Evolutionary conservation across 106 monocot species (phyloP).

Genomic region (Narthecium ossifragum): DNA sequence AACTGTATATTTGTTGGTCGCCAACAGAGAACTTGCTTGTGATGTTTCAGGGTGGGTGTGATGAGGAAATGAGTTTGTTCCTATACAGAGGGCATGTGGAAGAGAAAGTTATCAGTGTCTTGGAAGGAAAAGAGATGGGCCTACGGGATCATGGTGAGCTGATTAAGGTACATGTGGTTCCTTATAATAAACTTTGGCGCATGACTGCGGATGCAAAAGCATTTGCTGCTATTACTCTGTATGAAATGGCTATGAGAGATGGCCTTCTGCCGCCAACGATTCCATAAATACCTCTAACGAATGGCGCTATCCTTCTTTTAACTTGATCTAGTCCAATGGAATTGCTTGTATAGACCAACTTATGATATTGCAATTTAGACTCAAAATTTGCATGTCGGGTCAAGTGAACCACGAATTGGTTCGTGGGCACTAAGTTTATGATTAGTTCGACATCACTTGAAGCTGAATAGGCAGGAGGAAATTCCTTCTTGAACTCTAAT

Average conservation of each 20-base stretch:
- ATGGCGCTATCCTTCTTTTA: no score
- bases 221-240: constrained; percentile 70
- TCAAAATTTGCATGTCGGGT: no score
- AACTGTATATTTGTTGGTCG: no score
- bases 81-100: constrained; percentile 59
- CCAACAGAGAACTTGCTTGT: neutral
- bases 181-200: constrained; percentile 78
- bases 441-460: no score
- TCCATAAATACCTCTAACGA: no score
- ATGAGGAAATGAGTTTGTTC: constrained; percentile 87
- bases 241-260: constrained; percentile 89
- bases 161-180: constrained; percentile 80
- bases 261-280: constrained; percentile 40
- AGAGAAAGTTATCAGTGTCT: constrained; percentile 37
- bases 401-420: no score
- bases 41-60: constrained; percentile 74
- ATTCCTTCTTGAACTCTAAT: no score
- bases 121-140: constrained; percentile 83
- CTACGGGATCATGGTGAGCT: constrained; percentile 87
- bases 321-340: no score
- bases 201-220: constrained; percentile 83
- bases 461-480: no score
- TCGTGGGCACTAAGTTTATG: no score
- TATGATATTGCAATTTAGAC: no score
- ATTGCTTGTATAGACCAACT: no score